phyloP scores from a whole-genome alignment of 306 rosid genomes.

The Arachis stenosperma region DNA sequence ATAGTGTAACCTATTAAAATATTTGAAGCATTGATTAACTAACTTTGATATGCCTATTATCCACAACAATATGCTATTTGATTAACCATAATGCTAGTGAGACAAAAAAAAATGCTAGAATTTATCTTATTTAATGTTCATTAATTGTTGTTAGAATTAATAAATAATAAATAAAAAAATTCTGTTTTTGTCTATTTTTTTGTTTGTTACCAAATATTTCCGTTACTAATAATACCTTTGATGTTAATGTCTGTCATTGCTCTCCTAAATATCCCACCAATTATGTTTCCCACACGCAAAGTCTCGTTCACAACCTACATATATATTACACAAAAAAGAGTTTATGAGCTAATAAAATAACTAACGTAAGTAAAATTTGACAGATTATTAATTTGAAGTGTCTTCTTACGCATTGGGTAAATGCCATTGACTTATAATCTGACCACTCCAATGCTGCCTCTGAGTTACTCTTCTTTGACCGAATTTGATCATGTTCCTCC shows the following conservation, averaged over 20 bases:
- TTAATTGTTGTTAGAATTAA: too few species aligned
- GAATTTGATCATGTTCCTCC: slow-evolving; percentile 88
- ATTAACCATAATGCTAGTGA: too few species aligned
- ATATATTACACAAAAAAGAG: background rate
- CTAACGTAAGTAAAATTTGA: too few species aligned
- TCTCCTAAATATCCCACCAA: slow-evolving; percentile 87
- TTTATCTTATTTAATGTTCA: too few species aligned
- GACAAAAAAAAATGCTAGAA: too few species aligned
- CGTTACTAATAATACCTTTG: slow-evolving; percentile 53
- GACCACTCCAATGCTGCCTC: slow-evolving; percentile 67
- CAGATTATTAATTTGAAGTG: background rate
- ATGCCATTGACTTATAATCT: slow-evolving; percentile 93
- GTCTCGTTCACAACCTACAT: slow-evolving; percentile 88
- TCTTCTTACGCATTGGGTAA: slow-evolving; percentile 87
- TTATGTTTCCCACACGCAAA: slow-evolving; percentile 77
- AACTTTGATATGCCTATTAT: background rate
- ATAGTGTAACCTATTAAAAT: slow-evolving; percentile 69
- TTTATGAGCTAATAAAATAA: background rate
- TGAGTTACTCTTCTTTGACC: slow-evolving; percentile 54
- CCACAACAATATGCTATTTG: too few species aligned
- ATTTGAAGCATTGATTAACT: background rate
- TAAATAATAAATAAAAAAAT: too few species aligned
- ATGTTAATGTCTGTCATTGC: slow-evolving; percentile 71
- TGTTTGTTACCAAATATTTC: too few species aligned
- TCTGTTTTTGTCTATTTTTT: too few species aligned